Conservation (phyloP, 441 rosid species). For the Kokia cookei region DNA sequence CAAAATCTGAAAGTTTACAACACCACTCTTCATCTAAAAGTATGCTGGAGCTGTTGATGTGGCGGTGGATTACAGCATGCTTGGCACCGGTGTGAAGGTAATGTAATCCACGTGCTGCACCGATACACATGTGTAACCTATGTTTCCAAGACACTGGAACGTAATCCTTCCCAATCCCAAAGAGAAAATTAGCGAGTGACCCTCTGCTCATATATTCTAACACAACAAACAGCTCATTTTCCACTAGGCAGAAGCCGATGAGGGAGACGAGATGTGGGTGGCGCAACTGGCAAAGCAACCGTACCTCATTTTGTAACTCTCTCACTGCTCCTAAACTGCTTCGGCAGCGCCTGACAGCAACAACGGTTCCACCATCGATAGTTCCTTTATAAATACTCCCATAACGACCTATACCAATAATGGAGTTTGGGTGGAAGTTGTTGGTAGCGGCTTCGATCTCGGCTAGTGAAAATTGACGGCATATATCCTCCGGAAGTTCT, state of each 20-base stretch:
- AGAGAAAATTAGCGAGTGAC: background rate
- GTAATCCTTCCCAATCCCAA: background rate
- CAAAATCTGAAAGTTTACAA: background rate
- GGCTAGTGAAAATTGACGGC: slow-evolving; percentile 10
- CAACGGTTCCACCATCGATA: slow-evolving; percentile 8
- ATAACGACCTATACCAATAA: background rate
- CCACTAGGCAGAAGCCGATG: slow-evolving; percentile 24
- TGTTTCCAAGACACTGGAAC: slow-evolving; percentile 7
- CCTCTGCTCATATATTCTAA: slow-evolving; percentile 25
- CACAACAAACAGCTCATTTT: slow-evolving; percentile 21
- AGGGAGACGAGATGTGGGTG: slow-evolving; percentile 34
- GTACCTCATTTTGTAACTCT: slow-evolving; percentile 29
- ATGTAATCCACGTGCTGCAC: background rate
- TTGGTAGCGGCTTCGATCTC: slow-evolving; percentile 27
- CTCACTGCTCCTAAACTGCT: background rate
- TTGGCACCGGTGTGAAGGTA: background rate
- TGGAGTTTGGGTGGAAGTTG: slow-evolving; percentile 8
- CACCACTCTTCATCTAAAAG: slow-evolving; percentile 47
- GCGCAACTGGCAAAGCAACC: slow-evolving; percentile 31
- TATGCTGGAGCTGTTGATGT: slow-evolving; percentile 77
- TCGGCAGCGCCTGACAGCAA: background rate
- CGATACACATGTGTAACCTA: background rate
- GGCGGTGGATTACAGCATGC: slow-evolving; percentile 44
- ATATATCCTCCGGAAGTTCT: background rate
- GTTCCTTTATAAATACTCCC: slow-evolving; percentile 4